Conservation (phyloP, 495 filamentous ascomycete species). For the Saxispiralis lemnorum region DNA sequence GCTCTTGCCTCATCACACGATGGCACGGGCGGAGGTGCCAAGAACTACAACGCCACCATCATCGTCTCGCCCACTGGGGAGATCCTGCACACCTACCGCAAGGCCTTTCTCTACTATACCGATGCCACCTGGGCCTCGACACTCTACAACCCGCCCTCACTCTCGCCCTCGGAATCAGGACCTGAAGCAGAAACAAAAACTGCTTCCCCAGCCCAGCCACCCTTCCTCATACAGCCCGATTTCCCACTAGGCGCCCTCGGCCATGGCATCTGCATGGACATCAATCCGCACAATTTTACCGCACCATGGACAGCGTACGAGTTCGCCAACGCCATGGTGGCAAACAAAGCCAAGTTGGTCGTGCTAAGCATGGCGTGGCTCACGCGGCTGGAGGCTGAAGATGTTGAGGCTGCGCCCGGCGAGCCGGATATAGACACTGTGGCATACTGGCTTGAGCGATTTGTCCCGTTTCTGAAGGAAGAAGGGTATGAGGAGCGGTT, state of each 20-base stretch:
- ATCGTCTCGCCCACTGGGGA: conserved; percentile 57
- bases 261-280: conserved; percentile 79
- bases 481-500: conserved; percentile 40
- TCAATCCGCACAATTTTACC: conserved; percentile 66
- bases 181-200: not conserved
- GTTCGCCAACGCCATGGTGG: conserved; percentile 64
- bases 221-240: conserved; percentile 1
- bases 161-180: conserved; percentile 69
- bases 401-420: conserved; percentile 24
- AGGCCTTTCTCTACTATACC: conserved; percentile 75
- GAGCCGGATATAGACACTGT: conserved; percentile 66
- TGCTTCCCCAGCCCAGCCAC: not conserved
- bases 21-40: conserved; percentile 5
- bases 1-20: conserved; percentile 12
- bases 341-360: conserved; percentile 48
- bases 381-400: conserved; percentile 34
- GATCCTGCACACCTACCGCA: conserved; percentile 69
- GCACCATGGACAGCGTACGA: conserved; percentile 66
- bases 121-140: conserved; percentile 68
- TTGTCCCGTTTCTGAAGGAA: conserved; percentile 50
- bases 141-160: conserved; percentile 90
- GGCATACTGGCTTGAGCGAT: conserved; percentile 74
- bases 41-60: conserved; percentile 69
- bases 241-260: conserved; percentile 35
- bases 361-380: conserved; percentile 85